phyloP scores from a whole-genome alignment of 2,329 filamentous ascomycete species.

The Botrytis pseudocinerea region DNA sequence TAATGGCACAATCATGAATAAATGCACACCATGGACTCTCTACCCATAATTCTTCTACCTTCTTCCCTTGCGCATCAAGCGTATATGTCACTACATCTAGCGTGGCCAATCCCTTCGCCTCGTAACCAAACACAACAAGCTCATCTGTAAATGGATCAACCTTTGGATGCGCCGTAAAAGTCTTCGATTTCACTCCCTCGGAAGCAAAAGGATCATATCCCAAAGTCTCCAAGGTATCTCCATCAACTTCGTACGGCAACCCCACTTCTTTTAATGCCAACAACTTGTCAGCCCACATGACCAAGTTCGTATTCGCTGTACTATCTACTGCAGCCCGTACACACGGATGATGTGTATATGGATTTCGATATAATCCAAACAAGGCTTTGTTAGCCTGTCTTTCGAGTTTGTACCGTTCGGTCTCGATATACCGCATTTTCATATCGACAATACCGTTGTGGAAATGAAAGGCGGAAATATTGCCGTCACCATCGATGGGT shows the following conservation, averaged over 20 bases:
- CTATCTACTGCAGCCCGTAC: constrained; percentile 1
- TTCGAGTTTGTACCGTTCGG: constrained; percentile 37
- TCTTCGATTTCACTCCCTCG: constrained; percentile 46
- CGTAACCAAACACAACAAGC: constrained; percentile 54
- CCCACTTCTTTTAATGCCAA: constrained; percentile 55
- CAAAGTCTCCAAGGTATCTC: constrained; percentile 49
- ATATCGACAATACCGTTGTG: constrained; percentile 40
- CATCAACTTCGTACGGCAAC: constrained; percentile 52
- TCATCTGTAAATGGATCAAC: constrained; percentile 52
- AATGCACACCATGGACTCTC: constrained; percentile 52
- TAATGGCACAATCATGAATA: constrained; percentile 52
- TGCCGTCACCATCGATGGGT: constrained; percentile 38
- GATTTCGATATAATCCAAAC: constrained; percentile 9
- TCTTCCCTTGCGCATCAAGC: constrained; percentile 45
- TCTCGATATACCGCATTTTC: constrained; percentile 39
- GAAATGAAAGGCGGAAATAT: constrained; percentile 40
- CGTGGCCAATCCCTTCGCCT: constrained; percentile 48
- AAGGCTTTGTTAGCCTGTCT: constrained; percentile 37
- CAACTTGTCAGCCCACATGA: constrained; percentile 55
- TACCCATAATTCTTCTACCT: constrained; percentile 50
- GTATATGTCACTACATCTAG: constrained; percentile 49
- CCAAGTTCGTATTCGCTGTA: constrained; percentile 54
- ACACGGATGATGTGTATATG: constrained; percentile 12
- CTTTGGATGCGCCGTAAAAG: constrained; percentile 55
- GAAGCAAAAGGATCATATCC: constrained; percentile 52